phyloP scores from a whole-genome alignment of 768 basidiomycete species.

The Leucocoprinus leucothites region DNA sequence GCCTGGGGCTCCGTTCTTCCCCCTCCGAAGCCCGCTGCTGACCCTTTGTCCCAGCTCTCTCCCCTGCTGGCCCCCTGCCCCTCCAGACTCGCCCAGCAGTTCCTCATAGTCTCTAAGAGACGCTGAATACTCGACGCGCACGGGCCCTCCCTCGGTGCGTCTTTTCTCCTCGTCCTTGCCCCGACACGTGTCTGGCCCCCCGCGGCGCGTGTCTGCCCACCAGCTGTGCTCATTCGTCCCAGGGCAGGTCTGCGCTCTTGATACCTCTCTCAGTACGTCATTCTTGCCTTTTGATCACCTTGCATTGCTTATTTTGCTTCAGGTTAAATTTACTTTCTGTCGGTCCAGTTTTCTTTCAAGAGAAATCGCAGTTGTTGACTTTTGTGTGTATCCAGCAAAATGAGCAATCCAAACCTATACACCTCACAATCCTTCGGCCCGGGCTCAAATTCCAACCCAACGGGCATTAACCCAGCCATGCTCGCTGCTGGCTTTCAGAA shows the following conservation, averaged over 20 bases:
- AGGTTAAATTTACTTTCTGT: neutral
- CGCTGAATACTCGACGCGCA: neutral
- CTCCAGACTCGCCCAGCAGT: slow-evolving; percentile 3
- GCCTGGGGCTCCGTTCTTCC: neutral
- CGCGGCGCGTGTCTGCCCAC: slow-evolving; percentile 8
- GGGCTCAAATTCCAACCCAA: slow-evolving; percentile 6
- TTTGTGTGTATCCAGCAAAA: neutral
- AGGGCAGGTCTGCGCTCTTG: neutral
- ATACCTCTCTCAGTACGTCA: neutral
- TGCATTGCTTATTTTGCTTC: neutral
- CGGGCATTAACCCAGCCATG: slow-evolving; percentile 12
- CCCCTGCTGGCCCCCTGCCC: neutral
- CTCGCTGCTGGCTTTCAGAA: slow-evolving; percentile 9
- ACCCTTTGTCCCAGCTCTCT: neutral
- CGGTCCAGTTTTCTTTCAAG: neutral
- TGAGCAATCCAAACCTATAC: slow-evolving; percentile 12
- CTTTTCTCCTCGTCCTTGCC: neutral
- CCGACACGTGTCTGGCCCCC: slow-evolving; percentile 10
- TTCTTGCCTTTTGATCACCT: neutral
- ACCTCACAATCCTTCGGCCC: slow-evolving; percentile 9
- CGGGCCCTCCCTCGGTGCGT: slow-evolving; percentile 1
- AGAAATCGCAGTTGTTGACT: neutral
- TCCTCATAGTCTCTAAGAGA: neutral
- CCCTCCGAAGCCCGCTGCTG: slow-evolving; percentile 1
- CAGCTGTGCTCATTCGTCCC: neutral